Evolutionary conservation across 768 basidiomycete genomes (phyloP), one percentile per base, ranked within the genome.

Genomic region (Leccinum boreale): DNA sequence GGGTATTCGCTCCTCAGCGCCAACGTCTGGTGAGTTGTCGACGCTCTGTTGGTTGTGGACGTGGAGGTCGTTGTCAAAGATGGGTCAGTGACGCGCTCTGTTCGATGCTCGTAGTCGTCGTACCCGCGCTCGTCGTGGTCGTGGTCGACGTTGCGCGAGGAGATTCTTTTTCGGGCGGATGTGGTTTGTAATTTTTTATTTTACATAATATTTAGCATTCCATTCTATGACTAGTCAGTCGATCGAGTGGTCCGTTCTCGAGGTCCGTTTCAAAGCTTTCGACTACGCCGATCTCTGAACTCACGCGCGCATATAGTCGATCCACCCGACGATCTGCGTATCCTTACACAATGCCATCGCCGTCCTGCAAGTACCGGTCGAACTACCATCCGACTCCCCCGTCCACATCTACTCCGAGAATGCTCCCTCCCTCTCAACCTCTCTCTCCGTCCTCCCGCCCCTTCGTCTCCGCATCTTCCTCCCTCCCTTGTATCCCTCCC

Each of bases 241-340:
- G 2, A 26, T 50, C 24, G 63, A 67, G 53, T 67, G 66, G 66
- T 59, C 60, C 52, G 65, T 69, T 55, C 67, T 64, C 64, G 52
- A 69, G 62, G 67, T 69, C 39, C 45, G 65, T 68, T 29, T 52
- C 12, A 53, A 28, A 42, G 3, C n/a, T n/a, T n/a, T 15, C 52
- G 48, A 39, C 31, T 5, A 1, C 35, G 58, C 36, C 50, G 63
- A 66, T 59, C 42, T 10, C 39, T 59, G 49, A 53, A 33, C 33
- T 33, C 33, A 33, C 36, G 11, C 49, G 14, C 39, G 58, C 42
- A 44, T 44, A 9, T 61, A 91, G 89, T 84, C 89, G n/a, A 91
- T 91, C 47, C 88, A 85, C 67, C 90, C 90, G 36, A 86, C 90
- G 66, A 68, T 73, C 45, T 90, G 77, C 66, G 61, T 87, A 39